Evolutionary conservation across 805 yeast genomes (phyloP), one percentile per base, ranked within the genome.

Genomic region (Priceomyces fermenticarens): DNA sequence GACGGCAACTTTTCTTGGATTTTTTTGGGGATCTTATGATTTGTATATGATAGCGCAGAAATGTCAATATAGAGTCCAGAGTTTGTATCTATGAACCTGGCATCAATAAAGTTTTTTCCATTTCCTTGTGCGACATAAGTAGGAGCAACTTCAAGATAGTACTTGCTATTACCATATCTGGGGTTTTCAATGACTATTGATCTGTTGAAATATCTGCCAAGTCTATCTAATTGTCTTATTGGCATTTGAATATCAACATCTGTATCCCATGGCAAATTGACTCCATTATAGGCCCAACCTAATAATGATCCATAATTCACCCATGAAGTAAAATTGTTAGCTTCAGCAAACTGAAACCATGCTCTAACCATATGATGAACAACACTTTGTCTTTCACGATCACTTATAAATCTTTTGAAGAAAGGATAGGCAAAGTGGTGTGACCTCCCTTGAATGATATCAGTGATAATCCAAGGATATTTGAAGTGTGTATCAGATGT

Each of bases 11-110:
- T 40, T 2, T 47, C 43, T 11, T 30, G 32, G 16, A 48, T 44
- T 3, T 31, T 36, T 3, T 32, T 27, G 10, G 62, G 61, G 28
- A 58, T 54, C 25, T 48, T 39, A 35, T 39, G 47, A 52, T 58
- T 48, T 34, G 63, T 47, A 40, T 55, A 57, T 15, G 49, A 57
- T 29, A 74, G 48, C 1, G 73, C 72, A 12, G 73, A 61, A 4
- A 73, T 66, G 50, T 73, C 79, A 40, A 72, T 63, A 47, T 67
- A 71, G 40, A 70, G 53, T 9, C 77, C 78, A 10, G 65, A 51
- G 38, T 59, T 56, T 3, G 61, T 52, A 36, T 65, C 71, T 35
- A 65, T 63, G 49, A 64, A 65, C 34, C 70, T 47, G 8, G 67
- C 70, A 41, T 65, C 70, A 17, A 65, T 63, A 42, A 56, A 58